Percentiles rank a stretch among this genome's conserved stretches.
Evolutionary conservation across 257 asterid genomes (phyloP).

Genomic region (Solanum ossicruentum): DNA sequence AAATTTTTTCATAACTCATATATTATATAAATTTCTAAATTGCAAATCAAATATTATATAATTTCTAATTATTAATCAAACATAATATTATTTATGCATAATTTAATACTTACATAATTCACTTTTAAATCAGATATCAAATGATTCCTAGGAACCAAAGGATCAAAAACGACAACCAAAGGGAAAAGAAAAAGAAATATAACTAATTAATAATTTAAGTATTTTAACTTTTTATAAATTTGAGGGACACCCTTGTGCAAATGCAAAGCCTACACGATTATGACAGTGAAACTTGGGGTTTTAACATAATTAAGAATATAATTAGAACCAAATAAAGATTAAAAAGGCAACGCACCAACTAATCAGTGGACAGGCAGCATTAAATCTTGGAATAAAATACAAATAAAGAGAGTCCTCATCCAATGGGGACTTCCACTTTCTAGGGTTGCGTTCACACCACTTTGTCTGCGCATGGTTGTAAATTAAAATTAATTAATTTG

Average conservation of each 20-base stretch:
- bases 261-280: constrained; percentile 19
- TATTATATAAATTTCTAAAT: not conserved
- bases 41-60: not conserved
- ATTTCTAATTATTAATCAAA: not conserved
- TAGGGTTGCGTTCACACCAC: constrained; percentile 11
- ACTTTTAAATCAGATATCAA: not conserved
- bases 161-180: not conserved
- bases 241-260: not conserved
- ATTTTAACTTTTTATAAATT: not conserved
- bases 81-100: not conserved
- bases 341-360: constrained; percentile 24
- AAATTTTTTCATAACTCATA: not conserved
- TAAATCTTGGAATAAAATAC: not conserved
- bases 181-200: not conserved
- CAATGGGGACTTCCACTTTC: constrained; percentile 27
- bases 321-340: not conserved
- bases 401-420: constrained; percentile 1
- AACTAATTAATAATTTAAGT: not conserved
- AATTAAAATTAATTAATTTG: not conserved
- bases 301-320: not conserved
- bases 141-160: not conserved
- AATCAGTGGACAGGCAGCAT: constrained; percentile 24
- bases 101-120: not conserved
- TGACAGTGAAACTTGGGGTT: constrained; percentile 9
- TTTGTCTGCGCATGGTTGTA: not conserved